A percentile compares a stretch with the other conserved stretches of the same genome.
These are phyloP conservation scores for Capronia americana DNA, from an alignment of 2,329 filamentous ascomycete genomes.

Conservation along the genomic window DNA sequence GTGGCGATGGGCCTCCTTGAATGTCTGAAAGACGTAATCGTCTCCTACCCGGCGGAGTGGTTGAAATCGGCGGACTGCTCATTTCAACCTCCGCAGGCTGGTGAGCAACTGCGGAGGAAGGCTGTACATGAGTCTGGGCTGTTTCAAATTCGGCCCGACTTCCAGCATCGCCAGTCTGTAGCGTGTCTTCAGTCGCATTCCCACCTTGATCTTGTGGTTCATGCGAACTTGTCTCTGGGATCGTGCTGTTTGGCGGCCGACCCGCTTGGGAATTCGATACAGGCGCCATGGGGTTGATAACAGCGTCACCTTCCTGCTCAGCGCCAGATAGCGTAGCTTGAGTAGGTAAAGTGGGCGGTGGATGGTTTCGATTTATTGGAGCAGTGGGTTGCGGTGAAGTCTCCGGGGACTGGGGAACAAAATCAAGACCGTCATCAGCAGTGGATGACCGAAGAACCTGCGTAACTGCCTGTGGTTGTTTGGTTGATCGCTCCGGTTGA, in stretches of 20 bases:
- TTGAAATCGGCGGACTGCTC: constrained; percentile 29
- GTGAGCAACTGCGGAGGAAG: constrained; percentile 7
- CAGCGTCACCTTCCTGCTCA: neutral
- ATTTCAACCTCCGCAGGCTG: constrained; percentile 7
- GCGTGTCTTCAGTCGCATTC: constrained; percentile 3
- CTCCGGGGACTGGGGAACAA: constrained; percentile 36
- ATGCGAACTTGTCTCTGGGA: constrained; percentile 36
- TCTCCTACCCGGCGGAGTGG: constrained; percentile 29
- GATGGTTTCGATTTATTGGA: neutral
- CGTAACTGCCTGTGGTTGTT: constrained; percentile 4
- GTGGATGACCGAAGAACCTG: constrained; percentile 18
- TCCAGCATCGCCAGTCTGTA: constrained; percentile 4
- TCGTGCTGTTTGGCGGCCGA: constrained; percentile 24
- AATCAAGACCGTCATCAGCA: constrained; percentile 28
- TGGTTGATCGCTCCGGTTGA: constrained; percentile 30
- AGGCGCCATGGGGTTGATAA: neutral
- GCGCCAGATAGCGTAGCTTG: neutral
- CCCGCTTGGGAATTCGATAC: constrained; percentile 7
- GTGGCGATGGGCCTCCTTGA: constrained; percentile 31
- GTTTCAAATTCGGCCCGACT: constrained; percentile 34
- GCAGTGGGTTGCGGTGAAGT: constrained; percentile 6
- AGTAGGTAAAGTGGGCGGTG: neutral
- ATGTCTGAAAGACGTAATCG: constrained; percentile 36
- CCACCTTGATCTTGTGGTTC: constrained; percentile 13
- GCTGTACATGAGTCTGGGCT: constrained; percentile 28